These are phyloP conservation scores for Didymella segeticola DNA, from an alignment of 2,329 filamentous ascomycete species.

Conservation along the genomic window DNA sequence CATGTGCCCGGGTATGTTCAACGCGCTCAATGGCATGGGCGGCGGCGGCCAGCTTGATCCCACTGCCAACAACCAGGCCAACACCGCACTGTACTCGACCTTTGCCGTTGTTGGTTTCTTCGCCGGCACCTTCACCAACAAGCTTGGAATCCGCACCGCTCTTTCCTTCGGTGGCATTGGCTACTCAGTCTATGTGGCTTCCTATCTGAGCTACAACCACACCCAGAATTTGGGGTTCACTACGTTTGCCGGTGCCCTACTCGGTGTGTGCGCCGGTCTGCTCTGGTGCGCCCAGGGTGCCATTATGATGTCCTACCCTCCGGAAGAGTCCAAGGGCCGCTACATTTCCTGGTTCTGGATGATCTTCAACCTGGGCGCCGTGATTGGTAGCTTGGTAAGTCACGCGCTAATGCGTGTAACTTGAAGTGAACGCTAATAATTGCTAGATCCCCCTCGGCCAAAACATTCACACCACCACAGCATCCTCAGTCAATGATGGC, in stretches of 20 bases:
- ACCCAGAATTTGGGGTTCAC: slow-evolving; percentile 72
- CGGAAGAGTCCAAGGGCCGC: slow-evolving; percentile 80
- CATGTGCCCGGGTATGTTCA: slow-evolving; percentile 63
- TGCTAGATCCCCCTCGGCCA: slow-evolving; percentile 73
- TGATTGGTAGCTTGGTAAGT: slow-evolving; percentile 77
- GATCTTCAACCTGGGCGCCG: slow-evolving; percentile 91
- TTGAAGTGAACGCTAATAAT: slow-evolving; percentile 16
- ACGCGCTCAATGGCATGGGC: slow-evolving; percentile 59
- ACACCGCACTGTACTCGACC: slow-evolving; percentile 74
- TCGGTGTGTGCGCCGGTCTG: slow-evolving; percentile 79
- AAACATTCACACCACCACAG: slow-evolving; percentile 66
- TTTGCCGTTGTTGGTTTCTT: slow-evolving; percentile 72
- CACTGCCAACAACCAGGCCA: slow-evolving; percentile 69
- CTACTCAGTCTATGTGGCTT: slow-evolving; percentile 76
- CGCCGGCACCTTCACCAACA: slow-evolving; percentile 76
- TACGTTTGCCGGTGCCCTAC: slow-evolving; percentile 76
- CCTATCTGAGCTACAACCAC: slow-evolving; percentile 75
- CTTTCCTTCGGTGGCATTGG: slow-evolving; percentile 76
- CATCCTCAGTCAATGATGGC: slow-evolving; percentile 68
- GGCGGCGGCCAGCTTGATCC: slow-evolving; percentile 57
- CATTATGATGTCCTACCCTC: slow-evolving; percentile 89
- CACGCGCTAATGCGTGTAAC: slow-evolving; percentile 45
- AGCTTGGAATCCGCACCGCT: slow-evolving; percentile 71
- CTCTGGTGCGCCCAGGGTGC: slow-evolving; percentile 84
- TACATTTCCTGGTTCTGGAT: slow-evolving; percentile 95